Percentiles rank a stretch among this genome's conserved stretches.
Conservation (phyloP, 2,329 filamentous ascomycete species). For the Talaromyces rugulosus region DNA sequence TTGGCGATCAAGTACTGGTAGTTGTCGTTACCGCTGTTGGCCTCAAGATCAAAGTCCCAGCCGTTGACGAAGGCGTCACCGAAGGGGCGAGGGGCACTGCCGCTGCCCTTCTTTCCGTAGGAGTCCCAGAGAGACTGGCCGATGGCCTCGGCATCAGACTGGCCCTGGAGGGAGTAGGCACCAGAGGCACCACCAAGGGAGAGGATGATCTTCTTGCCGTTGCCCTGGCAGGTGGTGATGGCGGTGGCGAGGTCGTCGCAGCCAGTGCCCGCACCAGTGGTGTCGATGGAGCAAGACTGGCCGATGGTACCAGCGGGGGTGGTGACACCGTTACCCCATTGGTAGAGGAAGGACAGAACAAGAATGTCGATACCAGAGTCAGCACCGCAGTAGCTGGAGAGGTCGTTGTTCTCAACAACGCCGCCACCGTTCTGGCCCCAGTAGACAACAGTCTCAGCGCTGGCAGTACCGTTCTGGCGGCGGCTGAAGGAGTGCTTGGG, state of each 20-base stretch:
- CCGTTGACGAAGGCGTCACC: constrained; percentile 47
- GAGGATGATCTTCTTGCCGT: constrained; percentile 44
- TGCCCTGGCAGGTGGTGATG: constrained; percentile 41
- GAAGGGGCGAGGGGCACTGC: constrained; percentile 49
- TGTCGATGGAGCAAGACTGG: constrained; percentile 33
- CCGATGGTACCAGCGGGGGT: constrained; percentile 40
- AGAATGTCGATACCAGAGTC: constrained; percentile 41
- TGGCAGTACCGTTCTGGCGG: background rate
- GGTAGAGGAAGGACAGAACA: constrained; percentile 42
- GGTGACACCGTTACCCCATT: constrained; percentile 30
- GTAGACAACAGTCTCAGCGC: constrained; percentile 10
- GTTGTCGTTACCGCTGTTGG: constrained; percentile 29
- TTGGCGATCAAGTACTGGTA: constrained; percentile 43
- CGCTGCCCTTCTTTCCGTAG: constrained; percentile 38
- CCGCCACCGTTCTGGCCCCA: constrained; percentile 9
- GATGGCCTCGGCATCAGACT: constrained; percentile 37
- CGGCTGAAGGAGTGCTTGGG: constrained; percentile 3
- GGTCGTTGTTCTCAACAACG: constrained; percentile 9
- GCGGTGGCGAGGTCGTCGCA: constrained; percentile 38
- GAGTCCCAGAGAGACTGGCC: constrained; percentile 41
- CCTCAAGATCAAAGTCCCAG: constrained; percentile 51
- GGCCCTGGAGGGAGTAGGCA: constrained; percentile 31
- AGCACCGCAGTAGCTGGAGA: constrained; percentile 32
- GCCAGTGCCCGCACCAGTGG: constrained; percentile 11
- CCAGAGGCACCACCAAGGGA: constrained; percentile 43